Base-by-base conservation (phyloP, 495 filamentous ascomycete genomes). In the Penicillium subrubescens region DNA sequence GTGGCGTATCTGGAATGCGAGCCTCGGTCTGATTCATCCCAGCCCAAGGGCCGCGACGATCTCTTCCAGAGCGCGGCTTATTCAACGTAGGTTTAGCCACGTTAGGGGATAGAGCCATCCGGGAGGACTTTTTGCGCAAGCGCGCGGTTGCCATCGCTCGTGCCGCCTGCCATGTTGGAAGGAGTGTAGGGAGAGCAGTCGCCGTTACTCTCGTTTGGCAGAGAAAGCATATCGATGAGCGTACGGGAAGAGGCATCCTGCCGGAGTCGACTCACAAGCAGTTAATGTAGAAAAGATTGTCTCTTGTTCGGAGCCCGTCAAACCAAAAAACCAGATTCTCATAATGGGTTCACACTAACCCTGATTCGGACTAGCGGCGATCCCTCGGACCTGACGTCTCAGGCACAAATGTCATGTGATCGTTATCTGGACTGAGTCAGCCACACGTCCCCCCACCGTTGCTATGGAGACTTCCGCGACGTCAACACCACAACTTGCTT, bases 11-110 rank as follows among this genome's bases (percentile, higher is more conserved):
- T 35, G 76, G 80, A 70, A 90, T 77, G n/a, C 86, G 85, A 31
- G 88, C 88, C 46, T 83, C 80, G 8, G 84, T 95, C 63, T 85
- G 82, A 74, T 97, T 97, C 89, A 94, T 92, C 21, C 83, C 87
- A 10, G 84, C 86, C 66, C 90, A 97, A 0, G 93, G 93, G 0
- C 91, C 87, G 35, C 77, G 77, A 27, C 75, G 73, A 63, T 79
- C 69, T 19, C 71, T 65, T n/a, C 68, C 65, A 0, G 68, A 63
- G 59, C 76, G 74, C 54, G 69, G 67, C 52, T 77, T 75, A 62
- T 81, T 86, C 23, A 82, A 69, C 8, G 82, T 73, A 7, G 83
- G 64, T 62, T 82, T 81, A 60, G 83, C 84, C 44, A 96, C 93
- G 55, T 82, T 80, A 41, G 88, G 84, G n/a, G 93, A 96, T 25